Evolutionary conservation across 768 basidiomycete genomes (phyloP).

Genomic region (Gyrodon lividus): DNA sequence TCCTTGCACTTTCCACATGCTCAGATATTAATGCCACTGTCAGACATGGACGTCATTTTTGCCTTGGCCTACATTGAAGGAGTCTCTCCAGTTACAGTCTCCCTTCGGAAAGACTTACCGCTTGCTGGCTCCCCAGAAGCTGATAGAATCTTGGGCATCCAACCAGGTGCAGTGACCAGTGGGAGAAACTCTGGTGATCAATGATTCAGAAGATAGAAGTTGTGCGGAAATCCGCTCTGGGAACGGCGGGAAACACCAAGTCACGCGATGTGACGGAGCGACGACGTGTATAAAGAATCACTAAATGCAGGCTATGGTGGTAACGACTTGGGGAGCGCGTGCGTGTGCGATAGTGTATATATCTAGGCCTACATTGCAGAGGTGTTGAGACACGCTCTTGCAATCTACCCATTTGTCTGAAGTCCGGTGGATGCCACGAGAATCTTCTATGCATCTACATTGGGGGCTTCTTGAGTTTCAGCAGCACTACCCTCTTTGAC

Average conservation of each 20-base stretch:
- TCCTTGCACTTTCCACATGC: neutral
- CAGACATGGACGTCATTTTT: conserved; percentile 49
- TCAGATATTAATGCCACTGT: neutral
- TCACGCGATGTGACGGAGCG: too few relatives aligned
- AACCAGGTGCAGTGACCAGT: conserved; percentile 4
- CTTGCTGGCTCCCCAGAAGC: conserved; percentile 44
- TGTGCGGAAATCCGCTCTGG: too few relatives aligned
- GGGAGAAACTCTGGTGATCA: conserved; percentile 4
- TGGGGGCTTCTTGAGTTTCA: too few relatives aligned
- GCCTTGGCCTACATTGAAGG: conserved; percentile 45
- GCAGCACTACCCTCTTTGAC: neutral
- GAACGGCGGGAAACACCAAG: too few relatives aligned
- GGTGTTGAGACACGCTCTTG: neutral
- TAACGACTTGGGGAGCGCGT: too few relatives aligned
- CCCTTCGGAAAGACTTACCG: conserved; percentile 44
- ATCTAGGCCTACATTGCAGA: too few relatives aligned
- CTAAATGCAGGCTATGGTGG: too few relatives aligned
- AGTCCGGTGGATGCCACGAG: neutral
- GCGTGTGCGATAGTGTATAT: too few relatives aligned
- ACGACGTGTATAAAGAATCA: too few relatives aligned
- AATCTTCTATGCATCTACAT: too few relatives aligned
- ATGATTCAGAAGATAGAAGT: neutral
- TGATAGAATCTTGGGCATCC: conserved; percentile 40
- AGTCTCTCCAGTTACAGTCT: conserved; percentile 44
- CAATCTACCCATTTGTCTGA: neutral